phyloP scores from a whole-genome alignment of 805 yeast species.

The Barnettozyma wickerhamii region DNA sequence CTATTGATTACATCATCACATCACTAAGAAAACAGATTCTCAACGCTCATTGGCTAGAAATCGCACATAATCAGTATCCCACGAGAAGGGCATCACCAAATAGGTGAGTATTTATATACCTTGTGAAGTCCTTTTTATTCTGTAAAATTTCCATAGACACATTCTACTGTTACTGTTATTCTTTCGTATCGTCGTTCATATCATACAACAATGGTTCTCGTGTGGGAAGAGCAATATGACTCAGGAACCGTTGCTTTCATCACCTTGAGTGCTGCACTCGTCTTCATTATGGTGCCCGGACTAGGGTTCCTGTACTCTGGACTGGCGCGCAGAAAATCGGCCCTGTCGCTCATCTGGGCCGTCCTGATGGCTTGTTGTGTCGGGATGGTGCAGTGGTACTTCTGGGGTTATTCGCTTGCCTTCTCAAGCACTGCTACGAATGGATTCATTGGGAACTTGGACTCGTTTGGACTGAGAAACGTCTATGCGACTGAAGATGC shows the following conservation, averaged over 20 bases:
- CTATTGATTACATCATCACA: neutral
- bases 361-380: constrained; percentile 69
- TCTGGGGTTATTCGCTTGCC: constrained; percentile 97
- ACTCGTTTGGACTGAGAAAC: constrained; percentile 75
- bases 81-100: neutral
- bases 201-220: constrained; percentile 18
- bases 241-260: constrained; percentile 47
- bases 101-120: constrained; percentile 2
- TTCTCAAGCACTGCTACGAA: constrained; percentile 77
- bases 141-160: no score
- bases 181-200: no score
- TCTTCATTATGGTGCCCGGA: constrained; percentile 92
- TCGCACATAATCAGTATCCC: constrained; percentile 1
- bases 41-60: constrained; percentile 1
- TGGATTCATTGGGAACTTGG: constrained; percentile 83
- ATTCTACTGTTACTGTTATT: no score
- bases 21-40: constrained; percentile 6
- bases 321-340: constrained; percentile 84
- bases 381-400: constrained; percentile 88
- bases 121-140: no score
- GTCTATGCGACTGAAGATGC: constrained; percentile 46
- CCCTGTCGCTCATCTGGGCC: constrained; percentile 79
- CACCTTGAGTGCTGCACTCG: constrained; percentile 61
- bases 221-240: constrained; percentile 37
- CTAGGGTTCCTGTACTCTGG: constrained; percentile 91